Conservation (phyloP, 495 filamentous ascomycete species). For the Astrothelium macrocarpum region DNA sequence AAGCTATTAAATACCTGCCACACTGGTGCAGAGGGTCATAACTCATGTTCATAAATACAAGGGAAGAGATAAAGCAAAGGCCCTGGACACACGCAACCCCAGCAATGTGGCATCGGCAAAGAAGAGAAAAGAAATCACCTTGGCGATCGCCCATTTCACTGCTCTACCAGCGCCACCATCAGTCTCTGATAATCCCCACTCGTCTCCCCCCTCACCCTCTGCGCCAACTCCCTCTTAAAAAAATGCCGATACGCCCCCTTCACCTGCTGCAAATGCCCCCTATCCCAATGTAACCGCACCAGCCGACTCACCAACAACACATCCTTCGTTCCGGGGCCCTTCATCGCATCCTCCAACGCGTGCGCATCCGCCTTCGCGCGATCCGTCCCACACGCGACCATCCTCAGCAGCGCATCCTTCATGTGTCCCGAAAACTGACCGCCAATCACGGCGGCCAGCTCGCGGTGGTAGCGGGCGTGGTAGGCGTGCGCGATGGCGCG, state of each 20-base stretch:
- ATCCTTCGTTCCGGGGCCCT: conserved; percentile 79
- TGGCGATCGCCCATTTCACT: not conserved
- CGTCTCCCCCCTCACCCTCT: conserved; percentile 68
- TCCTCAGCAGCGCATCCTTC: conserved; percentile 70
- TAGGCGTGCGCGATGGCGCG: conserved; percentile 69
- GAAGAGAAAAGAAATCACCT: not conserved
- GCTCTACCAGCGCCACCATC: conserved; percentile 43
- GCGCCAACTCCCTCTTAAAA: conserved; percentile 51
- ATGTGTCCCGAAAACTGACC: conserved; percentile 88
- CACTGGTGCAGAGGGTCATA: too few species aligned
- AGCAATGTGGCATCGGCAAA: not conserved
- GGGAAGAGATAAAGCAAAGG: not conserved
- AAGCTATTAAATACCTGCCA: too few species aligned
- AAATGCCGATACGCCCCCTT: conserved; percentile 59
- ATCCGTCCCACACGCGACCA: conserved; percentile 67
- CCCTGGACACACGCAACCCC: not conserved
- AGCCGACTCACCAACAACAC: conserved; percentile 62
- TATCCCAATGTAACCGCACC: conserved; percentile 72
- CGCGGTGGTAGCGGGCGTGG: conserved; percentile 50
- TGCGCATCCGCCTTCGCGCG: conserved; percentile 73
- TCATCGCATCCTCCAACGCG: conserved; percentile 75
- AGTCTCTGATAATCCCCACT: conserved; percentile 73
- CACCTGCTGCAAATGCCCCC: conserved; percentile 57
- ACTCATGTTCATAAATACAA: not conserved
- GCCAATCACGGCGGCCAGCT: conserved; percentile 61